Percentiles rank a stretch among this genome's conserved stretches.
These are phyloP conservation scores for Suillus cothurnatus DNA, from an alignment of 768 basidiomycete species.

Conservation along the genomic window DNA sequence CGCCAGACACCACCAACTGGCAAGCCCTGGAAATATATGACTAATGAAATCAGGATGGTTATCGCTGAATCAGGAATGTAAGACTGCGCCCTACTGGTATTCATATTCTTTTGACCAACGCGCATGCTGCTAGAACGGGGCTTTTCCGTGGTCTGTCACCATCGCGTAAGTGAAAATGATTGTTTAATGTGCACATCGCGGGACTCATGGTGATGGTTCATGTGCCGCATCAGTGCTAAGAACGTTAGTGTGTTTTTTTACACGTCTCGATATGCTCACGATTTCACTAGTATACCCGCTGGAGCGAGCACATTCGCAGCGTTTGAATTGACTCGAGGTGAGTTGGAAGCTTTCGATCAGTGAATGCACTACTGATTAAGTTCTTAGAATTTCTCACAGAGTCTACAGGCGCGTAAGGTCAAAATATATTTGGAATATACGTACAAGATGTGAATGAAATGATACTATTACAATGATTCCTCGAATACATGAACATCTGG, in stretches of 20 bases:
- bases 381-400: constrained; percentile 3
- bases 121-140: constrained; percentile 44
- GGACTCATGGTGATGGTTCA: background rate
- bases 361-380: background rate
- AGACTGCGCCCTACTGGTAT: constrained; percentile 32
- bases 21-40: constrained; percentile 77
- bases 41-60: constrained; percentile 64
- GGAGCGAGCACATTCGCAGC: constrained; percentile 90
- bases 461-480: background rate
- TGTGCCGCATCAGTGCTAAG: constrained; percentile 52
- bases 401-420: background rate
- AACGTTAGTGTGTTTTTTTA: constrained; percentile 43
- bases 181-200: background rate
- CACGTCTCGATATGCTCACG: background rate
- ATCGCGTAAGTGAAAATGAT: constrained; percentile 54
- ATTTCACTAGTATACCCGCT: constrained; percentile 72
- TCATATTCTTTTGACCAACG: background rate
- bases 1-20: constrained; percentile 72
- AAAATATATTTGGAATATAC: background rate
- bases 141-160: constrained; percentile 77
- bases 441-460: constrained; percentile 1
- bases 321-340: constrained; percentile 81
- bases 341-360: constrained; percentile 17
- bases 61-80: constrained; percentile 74
- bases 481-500: background rate